Conservation (phyloP, 1,284 basidiomycete species). For the Microbotryum lychnidis-dioicae region DNA sequence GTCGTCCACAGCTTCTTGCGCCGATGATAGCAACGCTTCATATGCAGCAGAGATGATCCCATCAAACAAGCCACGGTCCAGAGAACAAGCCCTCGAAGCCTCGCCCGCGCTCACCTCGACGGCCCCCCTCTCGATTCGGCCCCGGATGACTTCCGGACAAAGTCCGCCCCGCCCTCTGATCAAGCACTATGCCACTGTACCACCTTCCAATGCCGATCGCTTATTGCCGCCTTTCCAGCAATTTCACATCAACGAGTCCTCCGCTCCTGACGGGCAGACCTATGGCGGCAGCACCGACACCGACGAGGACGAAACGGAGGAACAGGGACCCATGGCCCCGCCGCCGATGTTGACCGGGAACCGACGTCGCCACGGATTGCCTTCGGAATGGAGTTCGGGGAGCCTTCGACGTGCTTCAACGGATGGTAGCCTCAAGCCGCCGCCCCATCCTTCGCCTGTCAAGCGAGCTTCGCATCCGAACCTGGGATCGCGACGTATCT, state of each 20-base stretch:
- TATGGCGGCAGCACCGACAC: not conserved
- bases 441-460: not conserved
- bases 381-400: too few relatives aligned
- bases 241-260: not conserved
- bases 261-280: not conserved
- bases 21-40: not conserved
- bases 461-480: too few relatives aligned
- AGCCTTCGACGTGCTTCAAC: too few relatives aligned
- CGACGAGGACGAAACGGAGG: conserved; percentile 4
- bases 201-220: conserved; percentile 6
- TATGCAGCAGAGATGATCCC: not conserved
- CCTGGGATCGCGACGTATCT: not conserved
- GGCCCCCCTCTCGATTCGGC: too few relatives aligned
- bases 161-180: conserved; percentile 6
- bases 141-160: not conserved
- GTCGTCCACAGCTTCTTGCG: conserved; percentile 8
- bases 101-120: too few relatives aligned
- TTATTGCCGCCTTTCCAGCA: conserved; percentile 3
- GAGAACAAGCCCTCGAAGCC: not conserved
- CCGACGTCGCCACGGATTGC: too few relatives aligned
- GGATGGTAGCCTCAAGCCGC: conserved; percentile 4
- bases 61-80: not conserved
- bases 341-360: not conserved
- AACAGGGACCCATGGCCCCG: conserved; percentile 1
- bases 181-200: conserved; percentile 11